Evolutionary conservation across 768 basidiomycete genomes (phyloP).

Genomic region (Tremella yokohamensis): DNA sequence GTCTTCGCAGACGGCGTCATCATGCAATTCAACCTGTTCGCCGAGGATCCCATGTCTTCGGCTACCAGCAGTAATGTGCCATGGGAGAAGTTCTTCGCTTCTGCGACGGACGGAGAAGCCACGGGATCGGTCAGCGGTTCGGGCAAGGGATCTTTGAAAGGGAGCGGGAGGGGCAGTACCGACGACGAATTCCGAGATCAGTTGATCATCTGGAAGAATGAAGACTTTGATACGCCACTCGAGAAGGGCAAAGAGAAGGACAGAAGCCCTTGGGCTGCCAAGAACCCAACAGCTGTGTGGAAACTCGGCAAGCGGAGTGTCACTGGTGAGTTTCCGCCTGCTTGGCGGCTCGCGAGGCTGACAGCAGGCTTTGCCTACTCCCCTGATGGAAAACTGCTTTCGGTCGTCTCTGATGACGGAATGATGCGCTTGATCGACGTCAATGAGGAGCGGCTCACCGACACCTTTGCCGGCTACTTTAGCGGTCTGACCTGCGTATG

Average conservation of each 20-base stretch:
- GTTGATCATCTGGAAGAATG: constrained; percentile 49
- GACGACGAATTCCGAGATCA: constrained; percentile 17
- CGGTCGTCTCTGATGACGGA: constrained; percentile 87
- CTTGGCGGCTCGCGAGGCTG: neutral
- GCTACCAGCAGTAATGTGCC: constrained; percentile 29
- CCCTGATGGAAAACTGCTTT: constrained; percentile 85
- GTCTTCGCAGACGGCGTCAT: constrained; percentile 40
- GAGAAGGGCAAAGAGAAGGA: constrained; percentile 22
- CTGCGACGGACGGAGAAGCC: neutral
- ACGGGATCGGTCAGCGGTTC: neutral
- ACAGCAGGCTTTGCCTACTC: constrained; percentile 80
- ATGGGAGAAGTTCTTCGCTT: constrained; percentile 35
- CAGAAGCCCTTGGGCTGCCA: constrained; percentile 43
- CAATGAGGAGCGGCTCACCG: constrained; percentile 82
- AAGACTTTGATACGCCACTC: constrained; percentile 27
- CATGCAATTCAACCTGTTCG: constrained; percentile 47
- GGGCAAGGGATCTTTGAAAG: constrained; percentile 1
- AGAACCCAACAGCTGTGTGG: constrained; percentile 48
- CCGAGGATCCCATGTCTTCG: constrained; percentile 45
- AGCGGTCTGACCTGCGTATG: constrained; percentile 72
- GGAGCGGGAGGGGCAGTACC: neutral
- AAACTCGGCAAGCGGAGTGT: constrained; percentile 35
- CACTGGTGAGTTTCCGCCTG: constrained; percentile 24
- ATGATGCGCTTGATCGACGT: constrained; percentile 86
- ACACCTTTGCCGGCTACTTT: constrained; percentile 93